phyloP scores from a whole-genome alignment of 208 protist species.

The Trypanosoma avium region DNA sequence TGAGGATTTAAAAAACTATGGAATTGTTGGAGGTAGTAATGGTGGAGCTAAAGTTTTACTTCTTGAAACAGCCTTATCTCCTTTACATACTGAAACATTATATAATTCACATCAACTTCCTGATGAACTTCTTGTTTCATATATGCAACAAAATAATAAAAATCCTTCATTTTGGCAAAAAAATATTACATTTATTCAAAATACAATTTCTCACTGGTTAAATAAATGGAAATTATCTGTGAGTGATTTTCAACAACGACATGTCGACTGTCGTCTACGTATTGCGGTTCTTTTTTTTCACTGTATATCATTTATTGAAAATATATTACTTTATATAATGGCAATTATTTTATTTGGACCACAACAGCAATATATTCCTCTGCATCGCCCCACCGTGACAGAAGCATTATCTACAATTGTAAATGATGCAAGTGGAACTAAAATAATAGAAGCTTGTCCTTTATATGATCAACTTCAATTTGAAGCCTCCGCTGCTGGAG shows the following conservation, averaged over 20 bases:
- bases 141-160: slow-evolving; percentile 11
- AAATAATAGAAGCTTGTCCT: slow-evolving; percentile 48
- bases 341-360: slow-evolving; percentile 76
- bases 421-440: slow-evolving; percentile 50
- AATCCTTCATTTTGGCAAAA: slow-evolving; percentile 2
- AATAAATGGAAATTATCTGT: slow-evolving; percentile 3
- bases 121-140: slow-evolving; percentile 27
- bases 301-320: slow-evolving; percentile 28
- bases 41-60: slow-evolving; percentile 23
- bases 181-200: not conserved
- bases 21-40: slow-evolving; percentile 21
- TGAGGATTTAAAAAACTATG: slow-evolving; percentile 29
- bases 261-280: slow-evolving; percentile 1
- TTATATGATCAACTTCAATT: slow-evolving; percentile 58
- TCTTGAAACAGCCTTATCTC: slow-evolving; percentile 20
- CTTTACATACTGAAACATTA: slow-evolving; percentile 4
- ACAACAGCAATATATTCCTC: slow-evolving; percentile 40
- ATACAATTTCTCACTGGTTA: not conserved
- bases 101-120: not conserved
- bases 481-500: slow-evolving; percentile 48
- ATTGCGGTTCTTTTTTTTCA: slow-evolving; percentile 20
- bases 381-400: slow-evolving; percentile 35
- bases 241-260: slow-evolving; percentile 16
- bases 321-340: slow-evolving; percentile 53
- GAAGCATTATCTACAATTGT: slow-evolving; percentile 39